Conservation (phyloP, 805 yeast species). For the Priceomyces haplophilus region DNA sequence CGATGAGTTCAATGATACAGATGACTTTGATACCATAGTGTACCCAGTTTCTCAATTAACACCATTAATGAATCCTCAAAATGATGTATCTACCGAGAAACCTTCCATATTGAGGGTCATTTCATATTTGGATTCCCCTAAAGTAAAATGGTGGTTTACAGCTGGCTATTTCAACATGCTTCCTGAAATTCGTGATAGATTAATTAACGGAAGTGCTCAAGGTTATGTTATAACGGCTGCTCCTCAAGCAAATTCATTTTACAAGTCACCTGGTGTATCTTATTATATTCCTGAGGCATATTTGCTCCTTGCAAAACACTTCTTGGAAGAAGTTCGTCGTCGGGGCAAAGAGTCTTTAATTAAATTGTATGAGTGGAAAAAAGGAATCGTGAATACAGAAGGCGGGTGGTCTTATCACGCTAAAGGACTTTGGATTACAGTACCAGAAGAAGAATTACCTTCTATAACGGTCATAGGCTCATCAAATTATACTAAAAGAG, state of each 20-base stretch:
- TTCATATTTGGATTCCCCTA: slow-evolving; percentile 52
- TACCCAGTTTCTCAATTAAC: slow-evolving; percentile 92
- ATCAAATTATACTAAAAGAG: slow-evolving; percentile 88
- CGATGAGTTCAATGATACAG: slow-evolving; percentile 32
- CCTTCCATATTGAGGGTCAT: slow-evolving; percentile 62
- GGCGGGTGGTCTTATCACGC: slow-evolving; percentile 98
- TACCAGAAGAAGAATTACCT: slow-evolving; percentile 57
- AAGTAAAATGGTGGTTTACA: slow-evolving; percentile 78
- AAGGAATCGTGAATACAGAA: slow-evolving; percentile 75
- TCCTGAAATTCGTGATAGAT: slow-evolving; percentile 59
- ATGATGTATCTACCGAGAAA: slow-evolving; percentile 72
- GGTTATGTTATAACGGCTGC: slow-evolving; percentile 88
- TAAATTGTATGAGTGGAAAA: slow-evolving; percentile 76
- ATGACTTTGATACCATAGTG: slow-evolving; percentile 57
- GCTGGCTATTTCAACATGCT: slow-evolving; percentile 96
- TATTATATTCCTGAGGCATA: slow-evolving; percentile 85
- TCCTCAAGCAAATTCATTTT: slow-evolving; percentile 92
- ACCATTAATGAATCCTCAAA: slow-evolving; percentile 65
- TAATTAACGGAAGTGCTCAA: slow-evolving; percentile 54
- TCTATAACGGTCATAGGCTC: slow-evolving; percentile 83
- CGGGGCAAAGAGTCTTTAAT: slow-evolving; percentile 46
- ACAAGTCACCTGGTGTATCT: slow-evolving; percentile 77
- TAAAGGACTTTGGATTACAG: slow-evolving; percentile 84
- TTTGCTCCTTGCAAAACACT: slow-evolving; percentile 66
- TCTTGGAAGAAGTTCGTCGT: slow-evolving; percentile 50